Evolutionary conservation across 2,329 filamentous ascomycete species (phyloP), one percentile per base, ranked within the genome.

Genomic region (Paracorniculantispora psalliotae): DNA sequence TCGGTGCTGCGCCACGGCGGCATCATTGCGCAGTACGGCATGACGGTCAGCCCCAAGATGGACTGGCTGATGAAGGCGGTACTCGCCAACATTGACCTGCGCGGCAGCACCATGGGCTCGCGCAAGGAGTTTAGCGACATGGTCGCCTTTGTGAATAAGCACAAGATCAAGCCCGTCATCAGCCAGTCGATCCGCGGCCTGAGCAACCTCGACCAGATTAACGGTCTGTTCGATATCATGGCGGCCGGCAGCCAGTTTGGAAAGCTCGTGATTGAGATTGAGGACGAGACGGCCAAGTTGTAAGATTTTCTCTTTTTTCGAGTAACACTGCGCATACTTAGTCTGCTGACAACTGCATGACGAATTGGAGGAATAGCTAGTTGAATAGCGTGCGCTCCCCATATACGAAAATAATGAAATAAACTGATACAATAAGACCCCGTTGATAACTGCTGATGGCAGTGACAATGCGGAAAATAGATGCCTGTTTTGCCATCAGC

Each of bases 61-160:
- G 85, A 90, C 54, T 97, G 90, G 82, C 68, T 84, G 13, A 96
- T 97, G 90, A 75, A 79, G 61, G 92, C 92, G 0, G 89, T 94
- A 15, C 74, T 97, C 61, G 90, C 88, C 72, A 96, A 97, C 68
- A 83, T 97, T 56, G 93, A 97, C 65, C 80, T 97, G 28, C 83
- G 83, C 51, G 93, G 94, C 19, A 87, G 84, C 15, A 97, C 92
- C 0, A 96, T 97, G 92, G 93, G 93, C 0, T 96, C 91, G 28
- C 82, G 90, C 47, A 86, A 84, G 68, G 94, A 97, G 75, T 97
- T 97, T 69, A 79, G 79, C n/a, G 90, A 94, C 23, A 96, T 97
- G 91, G 81, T 97, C 6, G 79, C 81, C 1, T 96, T 96, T 74
- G 89, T 97, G 37, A 79, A 80, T 13, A 75, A 86, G 63, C 85